phyloP scores from a whole-genome alignment of 1,139 yeast species.

The Diutina pseudorugosa region DNA sequence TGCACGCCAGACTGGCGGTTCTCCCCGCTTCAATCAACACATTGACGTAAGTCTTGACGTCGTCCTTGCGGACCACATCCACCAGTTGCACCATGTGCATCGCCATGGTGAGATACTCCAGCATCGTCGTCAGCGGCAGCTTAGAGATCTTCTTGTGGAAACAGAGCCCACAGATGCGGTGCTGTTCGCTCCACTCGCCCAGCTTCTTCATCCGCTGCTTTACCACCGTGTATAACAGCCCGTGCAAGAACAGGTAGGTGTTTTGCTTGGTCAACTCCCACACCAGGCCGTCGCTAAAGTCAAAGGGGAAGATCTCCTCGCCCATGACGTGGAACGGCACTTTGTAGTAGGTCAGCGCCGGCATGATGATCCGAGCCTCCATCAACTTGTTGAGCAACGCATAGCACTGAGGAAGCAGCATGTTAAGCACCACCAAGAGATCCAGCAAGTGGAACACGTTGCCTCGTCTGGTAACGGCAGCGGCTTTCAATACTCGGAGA shows the following conservation, averaged over 20 bases:
- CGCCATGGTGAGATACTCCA: constrained; percentile 22
- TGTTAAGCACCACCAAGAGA: constrained; percentile 25
- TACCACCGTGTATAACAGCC: constrained; percentile 19
- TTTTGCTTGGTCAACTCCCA: constrained; percentile 24
- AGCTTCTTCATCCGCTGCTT: constrained; percentile 15
- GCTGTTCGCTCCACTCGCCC: constrained; percentile 20
- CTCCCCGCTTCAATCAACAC: constrained; percentile 26
- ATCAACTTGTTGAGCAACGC: constrained; percentile 23
- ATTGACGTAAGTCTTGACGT: constrained; percentile 16
- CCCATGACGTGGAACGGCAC: constrained; percentile 32
- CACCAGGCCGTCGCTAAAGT: constrained; percentile 22
- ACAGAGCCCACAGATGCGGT: constrained; percentile 32
- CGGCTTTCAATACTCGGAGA: constrained; percentile 22
- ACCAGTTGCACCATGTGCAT: constrained; percentile 21
- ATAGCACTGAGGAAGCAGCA: constrained; percentile 16
- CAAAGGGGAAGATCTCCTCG: constrained; percentile 22
- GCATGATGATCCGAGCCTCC: constrained; percentile 21
- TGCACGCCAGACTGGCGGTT: constrained; percentile 23
- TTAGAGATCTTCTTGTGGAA: constrained; percentile 17
- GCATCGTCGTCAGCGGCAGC: constrained; percentile 11
- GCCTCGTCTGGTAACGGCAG: constrained; percentile 32
- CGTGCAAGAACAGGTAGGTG: constrained; percentile 24
- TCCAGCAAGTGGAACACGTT: constrained; percentile 33
- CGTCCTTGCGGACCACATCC: constrained; percentile 15
- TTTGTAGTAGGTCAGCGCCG: constrained; percentile 34